Base-by-base conservation (phyloP, 2,329 filamentous ascomycete genomes). In the Curvularia verruculosa region DNA sequence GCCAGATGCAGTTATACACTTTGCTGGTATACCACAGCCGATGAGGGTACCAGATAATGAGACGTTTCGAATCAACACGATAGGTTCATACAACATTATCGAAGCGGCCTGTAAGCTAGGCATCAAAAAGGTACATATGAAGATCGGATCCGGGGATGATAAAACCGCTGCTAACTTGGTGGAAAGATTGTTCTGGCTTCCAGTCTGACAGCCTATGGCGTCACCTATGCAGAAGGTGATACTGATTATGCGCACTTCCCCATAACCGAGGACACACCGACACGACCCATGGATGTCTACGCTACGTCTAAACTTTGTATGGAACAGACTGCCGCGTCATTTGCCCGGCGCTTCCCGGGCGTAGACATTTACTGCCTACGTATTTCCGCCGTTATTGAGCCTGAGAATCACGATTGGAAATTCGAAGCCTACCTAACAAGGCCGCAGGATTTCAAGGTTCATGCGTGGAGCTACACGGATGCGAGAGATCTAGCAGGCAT, bases 381-480 rank as follows among this genome's bases (percentile, higher is more conserved):
- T 0, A 85, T 88, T 51, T 84, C 85, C 5, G 83, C 84, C 28
- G 82, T 88, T 13, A 81, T 88, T 56, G 82, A 83, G 50, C 85
- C 85, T 0, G 80, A 85, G 24, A 81, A 84, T 56, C 86, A 86
- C 59, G 77, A 76, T 28, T 59, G 72, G 5, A 77, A 81, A 29
- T 86, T 87, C 57, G 70, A 77, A 0, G 69, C 64, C 1, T 83
- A 83, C 55, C 74, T 85, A 2, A 72, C 43, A 4, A 61, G 80
- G 29, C 84, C 85, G 0, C 75, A 77, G 57, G 78, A 78, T 3
- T 78, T 83, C 61, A 83, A 83, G 59, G 77, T 79, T 1, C 85
- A 87, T 68, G 85, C 81, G 0, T 88, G 85, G 85, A 81, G 77
- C 31, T 88, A 88, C 66, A 84, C 83, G 13, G 85, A 88, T 70